Percentiles rank a stretch among this genome's conserved stretches.
phyloP scores from a whole-genome alignment of 345 rosid genomes.

The Clausena lansium region DNA sequence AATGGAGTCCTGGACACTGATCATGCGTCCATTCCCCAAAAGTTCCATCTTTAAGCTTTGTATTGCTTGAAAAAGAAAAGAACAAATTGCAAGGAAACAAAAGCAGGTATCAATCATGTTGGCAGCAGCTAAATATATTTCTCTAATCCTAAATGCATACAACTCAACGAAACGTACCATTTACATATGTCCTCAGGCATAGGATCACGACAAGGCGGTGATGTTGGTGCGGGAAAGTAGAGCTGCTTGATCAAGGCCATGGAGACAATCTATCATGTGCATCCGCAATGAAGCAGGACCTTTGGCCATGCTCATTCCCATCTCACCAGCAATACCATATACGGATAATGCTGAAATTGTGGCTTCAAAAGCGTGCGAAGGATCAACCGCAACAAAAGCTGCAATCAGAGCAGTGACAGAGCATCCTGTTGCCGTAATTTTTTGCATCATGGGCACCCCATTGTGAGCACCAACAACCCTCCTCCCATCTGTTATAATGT shows the following conservation, averaged over 20 bases:
- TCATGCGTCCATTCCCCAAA: neutral
- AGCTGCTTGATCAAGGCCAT: constrained; percentile 55
- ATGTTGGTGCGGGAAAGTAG: constrained; percentile 46
- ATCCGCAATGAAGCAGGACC: constrained; percentile 88
- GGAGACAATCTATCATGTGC: constrained; percentile 75
- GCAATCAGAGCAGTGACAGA: constrained; percentile 73
- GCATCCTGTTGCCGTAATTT: constrained; percentile 86
- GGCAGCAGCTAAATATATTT: neutral
- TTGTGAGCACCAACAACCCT: constrained; percentile 60
- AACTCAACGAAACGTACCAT: constrained; percentile 9
- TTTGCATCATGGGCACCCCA: constrained; percentile 86
- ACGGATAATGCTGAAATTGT: constrained; percentile 75
- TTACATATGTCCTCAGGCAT: neutral
- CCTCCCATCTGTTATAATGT: constrained; percentile 71
- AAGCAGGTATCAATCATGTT: neutral
- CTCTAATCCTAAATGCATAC: neutral
- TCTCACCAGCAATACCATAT: constrained; percentile 84
- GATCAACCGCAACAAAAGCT: constrained; percentile 74
- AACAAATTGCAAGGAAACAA: neutral
- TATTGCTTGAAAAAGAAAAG: neutral
- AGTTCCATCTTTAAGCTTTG: neutral
- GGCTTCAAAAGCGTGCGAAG: constrained; percentile 58
- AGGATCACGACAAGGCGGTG: constrained; percentile 20
- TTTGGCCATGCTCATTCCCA: constrained; percentile 62
- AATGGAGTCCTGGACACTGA: neutral